Percentiles rank a stretch among this genome's conserved stretches.
Conservation (phyloP, 192 early-diverging fungal species). For the Umbelopsis vinacea region DNA sequence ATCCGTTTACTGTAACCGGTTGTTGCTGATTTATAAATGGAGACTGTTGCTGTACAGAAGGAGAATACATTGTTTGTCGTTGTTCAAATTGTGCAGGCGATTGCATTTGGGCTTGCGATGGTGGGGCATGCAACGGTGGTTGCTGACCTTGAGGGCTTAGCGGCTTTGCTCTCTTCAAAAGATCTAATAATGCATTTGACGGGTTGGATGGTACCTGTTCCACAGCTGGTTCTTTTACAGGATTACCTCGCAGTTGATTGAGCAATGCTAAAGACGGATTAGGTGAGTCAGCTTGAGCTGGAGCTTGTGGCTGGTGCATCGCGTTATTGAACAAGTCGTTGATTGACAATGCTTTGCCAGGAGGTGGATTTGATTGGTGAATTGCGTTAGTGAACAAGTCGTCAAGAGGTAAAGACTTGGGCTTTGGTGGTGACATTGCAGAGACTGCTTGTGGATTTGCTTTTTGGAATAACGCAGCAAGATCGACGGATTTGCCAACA, state of each 20-base stretch:
- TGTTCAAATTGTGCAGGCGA: background rate
- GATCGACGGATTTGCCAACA: conserved; percentile 7
- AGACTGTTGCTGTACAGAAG: background rate
- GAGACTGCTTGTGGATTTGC: background rate
- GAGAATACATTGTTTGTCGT: background rate
- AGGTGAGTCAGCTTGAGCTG: background rate
- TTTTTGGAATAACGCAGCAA: conserved; percentile 5
- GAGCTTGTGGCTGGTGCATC: background rate
- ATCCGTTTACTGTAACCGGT: background rate
- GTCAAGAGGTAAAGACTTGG: background rate
- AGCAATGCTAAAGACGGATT: background rate
- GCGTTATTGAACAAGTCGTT: background rate
- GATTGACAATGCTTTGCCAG: background rate
- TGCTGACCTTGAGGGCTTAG: background rate
- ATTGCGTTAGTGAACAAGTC: background rate
- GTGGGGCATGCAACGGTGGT: background rate
- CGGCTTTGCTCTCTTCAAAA: conserved; percentile 11
- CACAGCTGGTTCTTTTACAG: background rate
- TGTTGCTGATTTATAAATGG: conserved; percentile 1
- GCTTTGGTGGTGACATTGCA: background rate
- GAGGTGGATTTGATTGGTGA: background rate
- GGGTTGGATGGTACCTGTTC: conserved; percentile 3
- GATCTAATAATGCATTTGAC: background rate
- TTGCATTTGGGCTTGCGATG: no score
- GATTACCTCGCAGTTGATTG: background rate